Evolutionary conservation across 2,329 filamentous ascomycete genomes (phyloP).

Genomic region (Fusarium mundagurra): DNA sequence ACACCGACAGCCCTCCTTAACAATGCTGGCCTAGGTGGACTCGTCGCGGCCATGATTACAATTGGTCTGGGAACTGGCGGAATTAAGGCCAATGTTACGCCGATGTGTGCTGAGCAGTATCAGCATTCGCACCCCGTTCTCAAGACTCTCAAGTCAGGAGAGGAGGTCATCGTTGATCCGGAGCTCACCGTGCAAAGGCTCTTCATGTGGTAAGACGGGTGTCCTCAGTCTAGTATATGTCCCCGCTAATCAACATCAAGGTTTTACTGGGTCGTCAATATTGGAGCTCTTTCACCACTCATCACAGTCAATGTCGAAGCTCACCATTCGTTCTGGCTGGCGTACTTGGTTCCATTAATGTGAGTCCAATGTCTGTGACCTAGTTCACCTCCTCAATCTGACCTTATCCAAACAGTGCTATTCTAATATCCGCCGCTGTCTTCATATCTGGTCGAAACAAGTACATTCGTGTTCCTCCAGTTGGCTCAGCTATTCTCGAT

Average conservation of each 20-base stretch:
- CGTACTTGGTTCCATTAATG: background rate
- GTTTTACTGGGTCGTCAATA: conserved; percentile 11
- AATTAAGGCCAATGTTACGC: background rate
- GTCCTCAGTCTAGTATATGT: accelerated
- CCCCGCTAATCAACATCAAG: accelerated
- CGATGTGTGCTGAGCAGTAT: conserved; percentile 6
- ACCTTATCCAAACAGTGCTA: background rate
- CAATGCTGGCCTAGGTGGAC: background rate
- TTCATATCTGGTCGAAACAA: background rate
- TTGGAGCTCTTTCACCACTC: background rate
- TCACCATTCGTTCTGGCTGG: background rate
- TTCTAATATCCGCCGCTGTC: background rate
- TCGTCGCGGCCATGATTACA: background rate
- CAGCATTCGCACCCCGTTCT: background rate
- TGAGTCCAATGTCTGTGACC: background rate
- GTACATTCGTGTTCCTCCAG: background rate
- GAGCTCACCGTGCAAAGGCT: background rate
- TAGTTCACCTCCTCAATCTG: background rate
- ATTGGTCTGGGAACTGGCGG: background rate
- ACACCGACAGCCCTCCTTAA: background rate
- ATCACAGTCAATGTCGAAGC: conserved; percentile 2
- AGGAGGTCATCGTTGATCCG: background rate
- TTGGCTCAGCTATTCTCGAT: conserved; percentile 4
- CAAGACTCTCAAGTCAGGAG: background rate
- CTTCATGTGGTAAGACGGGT: background rate